Percentiles rank a stretch among this genome's conserved stretches.
phyloP scores from a whole-genome alignment of 768 basidiomycete genomes.

The Kwoniella botswanensis region DNA sequence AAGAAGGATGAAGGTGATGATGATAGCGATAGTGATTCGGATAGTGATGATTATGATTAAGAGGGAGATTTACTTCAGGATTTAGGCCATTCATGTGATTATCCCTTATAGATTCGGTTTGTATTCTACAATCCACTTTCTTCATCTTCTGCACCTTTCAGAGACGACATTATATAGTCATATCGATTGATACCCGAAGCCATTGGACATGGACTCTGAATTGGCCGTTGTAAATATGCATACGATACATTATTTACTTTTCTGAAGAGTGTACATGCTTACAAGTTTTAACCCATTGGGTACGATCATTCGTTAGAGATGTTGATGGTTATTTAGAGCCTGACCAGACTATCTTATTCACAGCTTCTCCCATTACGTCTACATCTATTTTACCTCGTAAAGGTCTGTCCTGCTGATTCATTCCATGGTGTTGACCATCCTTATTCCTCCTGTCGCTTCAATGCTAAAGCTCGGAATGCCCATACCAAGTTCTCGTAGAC shows the following conservation, averaged over 20 bases:
- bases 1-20: not conserved
- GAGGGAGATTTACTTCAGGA: not conserved
- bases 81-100: not conserved
- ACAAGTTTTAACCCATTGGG: not conserved
- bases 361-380: too few relatives aligned
- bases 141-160: too few relatives aligned
- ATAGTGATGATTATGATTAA: slow-evolving; percentile 7
- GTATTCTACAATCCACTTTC: too few relatives aligned
- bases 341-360: too few relatives aligned
- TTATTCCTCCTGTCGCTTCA: slow-evolving; percentile 32
- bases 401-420: not conserved
- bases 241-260: not conserved
- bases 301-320: not conserved
- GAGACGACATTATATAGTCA: too few relatives aligned
- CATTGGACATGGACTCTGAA: not conserved
- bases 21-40: slow-evolving; percentile 1
- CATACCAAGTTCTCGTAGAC: slow-evolving; percentile 71
- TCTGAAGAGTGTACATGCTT: not conserved
- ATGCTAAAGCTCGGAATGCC: slow-evolving; percentile 53
- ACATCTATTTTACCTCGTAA: too few relatives aligned
- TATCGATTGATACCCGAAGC: too few relatives aligned
- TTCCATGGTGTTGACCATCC: not conserved
- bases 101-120: too few relatives aligned
- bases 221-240: slow-evolving; percentile 4
- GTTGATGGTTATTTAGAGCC: not conserved